A percentile compares a stretch with the other conserved stretches of the same genome.
Conservation (phyloP, 2,329 filamentous ascomycete species). For the Apiospora hydei region DNA sequence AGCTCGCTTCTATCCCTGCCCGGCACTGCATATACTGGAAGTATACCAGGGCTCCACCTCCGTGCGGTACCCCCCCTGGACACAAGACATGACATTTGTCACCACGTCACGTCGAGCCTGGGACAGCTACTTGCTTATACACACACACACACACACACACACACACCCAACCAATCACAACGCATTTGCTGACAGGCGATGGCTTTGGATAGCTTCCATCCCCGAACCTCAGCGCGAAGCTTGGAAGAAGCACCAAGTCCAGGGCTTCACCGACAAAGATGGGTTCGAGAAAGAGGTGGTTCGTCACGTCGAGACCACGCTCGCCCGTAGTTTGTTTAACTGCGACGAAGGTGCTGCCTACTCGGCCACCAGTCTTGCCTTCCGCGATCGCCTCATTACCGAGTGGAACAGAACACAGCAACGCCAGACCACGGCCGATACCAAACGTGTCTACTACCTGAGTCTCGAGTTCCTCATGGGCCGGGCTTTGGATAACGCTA, state of each 20-base stretch:
- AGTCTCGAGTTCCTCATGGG: conserved; percentile 99
- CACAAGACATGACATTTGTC: neutral
- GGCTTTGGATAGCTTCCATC: conserved; percentile 66
- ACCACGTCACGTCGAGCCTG: neutral
- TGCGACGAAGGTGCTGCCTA: conserved; percentile 96
- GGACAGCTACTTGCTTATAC: neutral
- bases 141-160: neutral
- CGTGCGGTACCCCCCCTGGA: neutral
- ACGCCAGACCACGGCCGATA: conserved; percentile 87
- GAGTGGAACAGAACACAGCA: conserved; percentile 99
- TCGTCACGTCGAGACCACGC: conserved; percentile 92
- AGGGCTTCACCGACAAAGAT: conserved; percentile 78
- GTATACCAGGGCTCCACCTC: neutral
- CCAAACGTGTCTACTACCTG: conserved; percentile 96
- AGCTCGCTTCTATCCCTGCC: neutral
- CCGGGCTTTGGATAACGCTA: conserved; percentile 94
- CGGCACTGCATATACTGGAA: neutral
- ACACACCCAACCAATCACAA: neutral
- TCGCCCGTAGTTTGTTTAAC: conserved; percentile 96
- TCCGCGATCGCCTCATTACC: conserved; percentile 89
- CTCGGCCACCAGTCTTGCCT: conserved; percentile 86
- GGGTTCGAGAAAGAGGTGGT: conserved; percentile 89
- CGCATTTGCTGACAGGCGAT: neutral
- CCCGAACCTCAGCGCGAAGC: conserved; percentile 87
- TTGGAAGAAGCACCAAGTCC: conserved; percentile 70